These are phyloP conservation scores for Plasmodium berghei DNA, from an alignment of 169 alveolate species.

Conservation along the genomic window DNA sequence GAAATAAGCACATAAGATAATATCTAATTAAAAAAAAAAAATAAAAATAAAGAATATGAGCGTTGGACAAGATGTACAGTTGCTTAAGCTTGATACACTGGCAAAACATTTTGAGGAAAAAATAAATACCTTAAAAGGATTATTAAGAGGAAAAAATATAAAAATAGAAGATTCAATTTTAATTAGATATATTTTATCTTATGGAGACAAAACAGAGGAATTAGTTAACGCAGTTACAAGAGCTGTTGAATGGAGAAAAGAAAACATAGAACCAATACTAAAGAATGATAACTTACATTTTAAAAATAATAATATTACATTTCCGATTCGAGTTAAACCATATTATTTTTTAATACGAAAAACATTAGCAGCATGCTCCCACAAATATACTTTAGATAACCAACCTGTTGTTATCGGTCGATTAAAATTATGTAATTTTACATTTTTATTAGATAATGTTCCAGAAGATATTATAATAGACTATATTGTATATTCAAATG, in stretches of 20 bases:
- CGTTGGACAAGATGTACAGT: background rate
- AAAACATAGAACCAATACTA: slow-evolving; percentile 41
- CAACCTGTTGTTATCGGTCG: slow-evolving; percentile 72
- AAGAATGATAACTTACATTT: slow-evolving; percentile 22
- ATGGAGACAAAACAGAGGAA: slow-evolving; percentile 71
- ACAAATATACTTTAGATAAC: slow-evolving; percentile 41
- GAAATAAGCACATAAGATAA: background rate
- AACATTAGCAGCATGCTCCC: slow-evolving; percentile 70
- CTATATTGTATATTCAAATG: slow-evolving; percentile 64
- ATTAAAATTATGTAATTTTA: slow-evolving; percentile 68
- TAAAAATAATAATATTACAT: slow-evolving; percentile 15
- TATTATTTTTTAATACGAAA: slow-evolving; percentile 57
- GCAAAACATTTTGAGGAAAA: slow-evolving; percentile 22
- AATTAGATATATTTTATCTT: slow-evolving; percentile 55
- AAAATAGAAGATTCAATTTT: slow-evolving; percentile 38
- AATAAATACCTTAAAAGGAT: slow-evolving; percentile 35
- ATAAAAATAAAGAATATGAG: slow-evolving; percentile 27
- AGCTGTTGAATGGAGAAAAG: slow-evolving; percentile 51
- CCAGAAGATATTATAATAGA: slow-evolving; percentile 60
- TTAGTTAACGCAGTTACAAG: slow-evolving; percentile 39
- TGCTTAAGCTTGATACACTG: slow-evolving; percentile 28
- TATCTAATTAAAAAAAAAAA: background rate
- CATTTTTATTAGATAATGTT: slow-evolving; percentile 55
- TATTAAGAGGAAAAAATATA: slow-evolving; percentile 45
- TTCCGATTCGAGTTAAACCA: slow-evolving; percentile 57